Conservation (phyloP, 2,329 filamentous ascomycete species). For the Trichoderma citrinoviride region DNA sequence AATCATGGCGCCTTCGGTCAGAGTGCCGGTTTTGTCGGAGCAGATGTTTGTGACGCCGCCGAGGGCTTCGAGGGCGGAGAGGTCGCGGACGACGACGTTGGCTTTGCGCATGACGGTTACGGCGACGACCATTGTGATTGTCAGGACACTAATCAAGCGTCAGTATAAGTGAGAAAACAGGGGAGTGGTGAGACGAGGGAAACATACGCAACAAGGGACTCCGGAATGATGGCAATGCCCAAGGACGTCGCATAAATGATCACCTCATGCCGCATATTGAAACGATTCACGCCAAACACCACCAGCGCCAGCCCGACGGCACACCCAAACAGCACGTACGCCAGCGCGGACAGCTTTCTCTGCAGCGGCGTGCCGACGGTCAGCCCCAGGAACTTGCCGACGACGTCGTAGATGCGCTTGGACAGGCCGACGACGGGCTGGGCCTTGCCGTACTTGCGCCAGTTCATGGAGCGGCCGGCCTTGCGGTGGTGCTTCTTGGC, state of each 20-base stretch:
- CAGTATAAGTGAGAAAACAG: slow-evolving; percentile 8
- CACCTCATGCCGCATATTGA: slow-evolving; percentile 50
- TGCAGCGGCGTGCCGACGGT: slow-evolving; percentile 73
- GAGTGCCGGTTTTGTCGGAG: slow-evolving; percentile 70
- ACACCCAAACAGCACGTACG: slow-evolving; percentile 71
- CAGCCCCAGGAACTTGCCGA: slow-evolving; percentile 59
- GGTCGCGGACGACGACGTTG: slow-evolving; percentile 63
- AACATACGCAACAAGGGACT: slow-evolving; percentile 60
- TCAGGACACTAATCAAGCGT: slow-evolving; percentile 51
- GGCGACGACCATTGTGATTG: slow-evolving; percentile 67
- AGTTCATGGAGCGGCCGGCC: slow-evolving; percentile 53
- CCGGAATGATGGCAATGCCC: slow-evolving; percentile 61
- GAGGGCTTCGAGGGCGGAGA: slow-evolving; percentile 66
- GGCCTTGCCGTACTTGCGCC: slow-evolving; percentile 51
- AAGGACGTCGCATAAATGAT: slow-evolving; percentile 58
- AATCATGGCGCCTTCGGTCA: slow-evolving; percentile 69
- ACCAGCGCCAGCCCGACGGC: slow-evolving; percentile 58
- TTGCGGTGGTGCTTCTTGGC: slow-evolving; percentile 50
- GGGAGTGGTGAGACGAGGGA: background rate
- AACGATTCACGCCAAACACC: slow-evolving; percentile 57
- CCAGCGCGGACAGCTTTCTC: slow-evolving; percentile 73
- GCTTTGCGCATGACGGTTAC: slow-evolving; percentile 63
- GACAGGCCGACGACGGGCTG: slow-evolving; percentile 47
- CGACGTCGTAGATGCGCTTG: slow-evolving; percentile 47
- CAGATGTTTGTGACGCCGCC: slow-evolving; percentile 71